phyloP scores from a whole-genome alignment of 2,329 filamentous ascomycete species.

The Sordariomycetes sp. region DNA sequence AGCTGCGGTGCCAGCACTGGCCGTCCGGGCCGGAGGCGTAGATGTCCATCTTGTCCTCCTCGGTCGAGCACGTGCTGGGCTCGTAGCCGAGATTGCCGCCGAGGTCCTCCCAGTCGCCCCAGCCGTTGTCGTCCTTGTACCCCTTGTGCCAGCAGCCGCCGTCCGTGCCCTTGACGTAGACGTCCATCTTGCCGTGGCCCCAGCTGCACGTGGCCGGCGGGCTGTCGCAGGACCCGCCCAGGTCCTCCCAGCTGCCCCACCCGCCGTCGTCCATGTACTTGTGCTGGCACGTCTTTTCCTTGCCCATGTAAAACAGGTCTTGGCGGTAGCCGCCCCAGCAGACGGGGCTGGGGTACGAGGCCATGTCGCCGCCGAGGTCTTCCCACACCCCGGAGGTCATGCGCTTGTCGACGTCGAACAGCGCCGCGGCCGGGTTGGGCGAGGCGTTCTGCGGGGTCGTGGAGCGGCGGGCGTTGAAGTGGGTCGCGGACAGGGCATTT shows the following conservation, averaged over 20 bases:
- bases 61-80: conserved; percentile 16
- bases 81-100: conserved; percentile 15
- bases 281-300: conserved; percentile 13
- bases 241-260: conserved; percentile 12
- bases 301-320: conserved; percentile 13
- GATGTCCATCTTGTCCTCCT: conserved; percentile 14
- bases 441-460: too few relatives aligned
- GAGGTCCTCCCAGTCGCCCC: conserved; percentile 16
- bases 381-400: conserved; percentile 1
- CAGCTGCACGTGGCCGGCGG: conserved; percentile 15
- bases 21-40: conserved; percentile 17
- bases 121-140: conserved; percentile 15
- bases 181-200: conserved; percentile 14
- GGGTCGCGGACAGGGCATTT: not conserved
- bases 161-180: conserved; percentile 17
- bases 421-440: not conserved
- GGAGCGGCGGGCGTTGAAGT: not conserved
- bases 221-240: conserved; percentile 16
- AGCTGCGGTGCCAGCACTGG: conserved; percentile 14
- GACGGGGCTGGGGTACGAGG: conserved; percentile 6
- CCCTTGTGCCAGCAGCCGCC: conserved; percentile 14
- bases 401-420: not conserved
- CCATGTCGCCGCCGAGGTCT: conserved; percentile 1
- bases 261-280: conserved; percentile 10
- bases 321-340: conserved; percentile 14